Evolutionary conservation across 176 grass and related monocot genomes (phyloP), one percentile per base, ranked within the genome.

Genomic region (Aechmea fasciata): DNA sequence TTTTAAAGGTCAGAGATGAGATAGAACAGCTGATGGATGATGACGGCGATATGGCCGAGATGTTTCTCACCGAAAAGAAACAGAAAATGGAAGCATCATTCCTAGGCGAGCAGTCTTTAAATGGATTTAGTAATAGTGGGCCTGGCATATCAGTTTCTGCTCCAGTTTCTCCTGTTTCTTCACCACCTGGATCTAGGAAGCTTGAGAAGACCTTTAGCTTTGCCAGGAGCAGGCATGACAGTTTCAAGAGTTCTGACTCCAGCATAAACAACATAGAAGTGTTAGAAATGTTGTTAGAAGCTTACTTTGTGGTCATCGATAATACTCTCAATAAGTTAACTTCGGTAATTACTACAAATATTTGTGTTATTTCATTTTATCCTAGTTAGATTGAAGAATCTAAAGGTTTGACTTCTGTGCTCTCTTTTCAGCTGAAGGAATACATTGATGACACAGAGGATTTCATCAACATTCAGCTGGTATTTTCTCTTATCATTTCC

Each of bases 401-500:
- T 41, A 7, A 41, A 41, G 4, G 33, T 41, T 41, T 41, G 33
- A 41, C 33, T 8, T 41, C 47, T 18, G 13, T 81, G 51, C 41
- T 55, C n/a, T 47, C 33, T 84, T 81, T 77, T 64, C 87, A 96
- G 93, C 75, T 97, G 11, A 97, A 97, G 78, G 89, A 97, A 69
- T 97, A 97, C 70, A 97, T 97, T 83, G 93, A 97, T 87, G 93
- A 97, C 73, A 97, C 86, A 63, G 89, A 97, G 74, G 93, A 92
- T 73, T 90, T 97, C 74, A 92, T 97, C 76, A 97, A 92, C 68
- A 97, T 97, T 51, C 86, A 97, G 50, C 80, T 97, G 89, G 93
- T 97, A 84, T 78, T 26, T 47, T 20, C 69, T 64, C 49, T 28
- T 47, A 8, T 70, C n/a, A 51, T 15, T 52, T 71, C 47, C 63